These are phyloP conservation scores for Chondrus crispus DNA, from an alignment of 23 red algal genomes.

Conservation along the genomic window DNA sequence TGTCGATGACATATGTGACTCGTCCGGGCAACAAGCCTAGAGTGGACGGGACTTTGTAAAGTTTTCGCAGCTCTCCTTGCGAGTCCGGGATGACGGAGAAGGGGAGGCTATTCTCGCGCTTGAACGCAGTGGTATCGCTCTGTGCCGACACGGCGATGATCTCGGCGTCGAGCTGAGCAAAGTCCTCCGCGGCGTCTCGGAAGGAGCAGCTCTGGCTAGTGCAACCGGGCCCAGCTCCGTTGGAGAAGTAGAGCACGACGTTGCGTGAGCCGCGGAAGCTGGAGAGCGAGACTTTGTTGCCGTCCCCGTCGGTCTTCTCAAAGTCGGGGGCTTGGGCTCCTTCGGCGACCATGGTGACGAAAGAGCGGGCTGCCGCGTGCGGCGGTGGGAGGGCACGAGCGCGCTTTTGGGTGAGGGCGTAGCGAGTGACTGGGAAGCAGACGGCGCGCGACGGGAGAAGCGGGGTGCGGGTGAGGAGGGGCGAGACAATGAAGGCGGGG, in stretches of 20 bases:
- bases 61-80: slow-evolving; percentile 57
- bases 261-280: slow-evolving; percentile 34
- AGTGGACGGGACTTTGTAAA: slow-evolving; percentile 76
- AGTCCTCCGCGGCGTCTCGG: slow-evolving; percentile 76
- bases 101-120: slow-evolving; percentile 31
- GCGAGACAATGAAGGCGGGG: too few relatives aligned
- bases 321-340: slow-evolving; percentile 80
- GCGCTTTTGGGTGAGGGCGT: too few relatives aligned
- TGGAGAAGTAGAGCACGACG: slow-evolving; percentile 83
- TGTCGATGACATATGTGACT: slow-evolving; percentile 88
- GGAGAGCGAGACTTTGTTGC: slow-evolving; percentile 57
- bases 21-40: slow-evolving; percentile 81
- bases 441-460: too few relatives aligned
- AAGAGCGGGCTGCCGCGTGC: background rate
- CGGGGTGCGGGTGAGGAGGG: too few relatives aligned
- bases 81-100: slow-evolving; percentile 76
- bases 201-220: slow-evolving; percentile 79
- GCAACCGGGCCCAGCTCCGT: slow-evolving; percentile 68
- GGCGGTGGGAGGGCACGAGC: too few relatives aligned
- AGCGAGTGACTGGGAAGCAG: too few relatives aligned
- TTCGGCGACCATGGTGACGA: slow-evolving; percentile 26
- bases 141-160: slow-evolving; percentile 76
- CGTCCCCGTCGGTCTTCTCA: slow-evolving; percentile 57
- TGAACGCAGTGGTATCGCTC: slow-evolving; percentile 40
- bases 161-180: slow-evolving; percentile 64